phyloP scores from a whole-genome alignment of 106 monocot genomes.

The Vanilla planifolia region DNA sequence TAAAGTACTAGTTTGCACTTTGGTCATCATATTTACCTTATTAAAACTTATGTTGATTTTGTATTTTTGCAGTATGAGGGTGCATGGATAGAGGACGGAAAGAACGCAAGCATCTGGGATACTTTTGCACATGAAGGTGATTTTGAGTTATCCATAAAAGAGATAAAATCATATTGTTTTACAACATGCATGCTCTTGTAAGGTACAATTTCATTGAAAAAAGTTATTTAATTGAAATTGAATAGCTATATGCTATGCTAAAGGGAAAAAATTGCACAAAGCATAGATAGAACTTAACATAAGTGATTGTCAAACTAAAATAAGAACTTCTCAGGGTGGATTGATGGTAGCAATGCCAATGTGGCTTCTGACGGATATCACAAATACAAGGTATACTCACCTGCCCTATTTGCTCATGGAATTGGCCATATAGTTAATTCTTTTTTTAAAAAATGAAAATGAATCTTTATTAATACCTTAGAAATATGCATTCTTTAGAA shows the following conservation, averaged over 20 bases:
- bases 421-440: no score
- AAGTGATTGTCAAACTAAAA: neutral
- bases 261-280: neutral
- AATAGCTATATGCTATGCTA: neutral
- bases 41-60: neutral
- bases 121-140: slow-evolving; percentile 7
- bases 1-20: neutral
- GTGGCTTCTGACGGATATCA: slow-evolving; percentile 36
- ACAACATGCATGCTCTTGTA: neutral
- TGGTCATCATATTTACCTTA: neutral
- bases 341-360: slow-evolving; percentile 20
- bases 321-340: slow-evolving; percentile 9
- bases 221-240: neutral
- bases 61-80: slow-evolving; percentile 8
- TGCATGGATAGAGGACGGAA: slow-evolving; percentile 12
- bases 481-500: no score
- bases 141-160: neutral
- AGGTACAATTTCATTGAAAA: neutral
- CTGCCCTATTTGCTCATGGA: no score
- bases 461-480: no score
- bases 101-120: slow-evolving; percentile 15
- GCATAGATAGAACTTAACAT: neutral
- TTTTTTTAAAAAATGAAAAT: no score
- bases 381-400: slow-evolving; percentile 36
- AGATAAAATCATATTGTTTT: neutral